Evolutionary conservation across 768 basidiomycete species (phyloP).

Genomic region (Coprinopsis marcescibilis): DNA sequence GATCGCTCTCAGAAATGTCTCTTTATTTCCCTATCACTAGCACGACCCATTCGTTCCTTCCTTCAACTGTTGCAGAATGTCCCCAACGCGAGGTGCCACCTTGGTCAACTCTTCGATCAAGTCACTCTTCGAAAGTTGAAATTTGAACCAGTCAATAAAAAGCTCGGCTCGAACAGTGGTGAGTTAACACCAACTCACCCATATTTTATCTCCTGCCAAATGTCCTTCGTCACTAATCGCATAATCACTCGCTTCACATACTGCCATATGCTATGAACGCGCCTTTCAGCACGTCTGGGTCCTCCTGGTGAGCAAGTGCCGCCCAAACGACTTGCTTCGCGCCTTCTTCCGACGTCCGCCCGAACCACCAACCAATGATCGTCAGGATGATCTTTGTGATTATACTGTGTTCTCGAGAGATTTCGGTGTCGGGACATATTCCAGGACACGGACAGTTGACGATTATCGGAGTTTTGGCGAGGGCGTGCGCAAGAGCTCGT

Average conservation of each 20-base stretch:
- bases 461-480: conserved; percentile 25
- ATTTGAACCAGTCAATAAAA: too few relatives aligned
- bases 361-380: conserved; percentile 28
- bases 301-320: conserved; percentile 22
- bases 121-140: too few relatives aligned
- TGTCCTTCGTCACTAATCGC: neutral
- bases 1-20: too few relatives aligned
- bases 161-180: too few relatives aligned
- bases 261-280: neutral
- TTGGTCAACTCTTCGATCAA: too few relatives aligned
- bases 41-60: too few relatives aligned
- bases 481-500: conserved; percentile 29
- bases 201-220: neutral
- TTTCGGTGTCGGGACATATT: conserved; percentile 32
- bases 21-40: too few relatives aligned
- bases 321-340: conserved; percentile 29
- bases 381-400: conserved; percentile 13
- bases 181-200: neutral
- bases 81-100: too few relatives aligned
- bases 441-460: conserved; percentile 38
- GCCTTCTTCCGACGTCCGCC: conserved; percentile 34
- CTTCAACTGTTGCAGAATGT: too few relatives aligned
- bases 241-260: neutral
- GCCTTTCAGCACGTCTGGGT: conserved; percentile 1
- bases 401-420: conserved; percentile 20